A percentile compares a stretch with the other conserved stretches of the same genome.
phyloP scores from a whole-genome alignment of 495 filamentous ascomycete species.

The Lasiosphaeria miniovina region DNA sequence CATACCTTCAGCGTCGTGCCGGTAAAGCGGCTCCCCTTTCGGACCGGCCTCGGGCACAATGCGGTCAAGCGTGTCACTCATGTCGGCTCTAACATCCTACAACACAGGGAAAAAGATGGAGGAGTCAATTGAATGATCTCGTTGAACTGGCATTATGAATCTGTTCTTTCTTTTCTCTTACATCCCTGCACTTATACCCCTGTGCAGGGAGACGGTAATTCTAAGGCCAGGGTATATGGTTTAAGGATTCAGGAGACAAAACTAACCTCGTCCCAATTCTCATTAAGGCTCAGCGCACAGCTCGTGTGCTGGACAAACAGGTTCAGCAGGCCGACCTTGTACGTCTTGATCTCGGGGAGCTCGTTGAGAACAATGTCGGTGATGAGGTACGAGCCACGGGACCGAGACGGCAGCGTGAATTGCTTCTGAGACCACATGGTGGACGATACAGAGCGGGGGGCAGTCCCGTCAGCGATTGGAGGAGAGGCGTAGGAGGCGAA shows the following conservation, averaged over 20 bases:
- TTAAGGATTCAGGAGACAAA: conserved; percentile 37
- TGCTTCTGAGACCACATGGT: conserved; percentile 78
- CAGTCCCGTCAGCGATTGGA: too few species aligned
- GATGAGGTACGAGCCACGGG: conserved; percentile 86
- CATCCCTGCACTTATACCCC: background rate
- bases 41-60: conserved; percentile 73
- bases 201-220: too few species aligned
- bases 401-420: conserved; percentile 67
- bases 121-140: conserved; percentile 6
- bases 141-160: too few species aligned
- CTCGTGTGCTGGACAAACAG: conserved; percentile 90
- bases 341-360: conserved; percentile 71
- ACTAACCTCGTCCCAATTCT: conserved; percentile 81
- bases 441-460: conserved; percentile 5
- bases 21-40: conserved; percentile 69
- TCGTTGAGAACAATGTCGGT: conserved; percentile 65
- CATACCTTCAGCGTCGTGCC: conserved; percentile 81
- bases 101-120: background rate
- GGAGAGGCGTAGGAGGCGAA: too few species aligned
- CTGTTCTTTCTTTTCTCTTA: background rate
- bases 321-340: conserved; percentile 84
- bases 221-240: too few species aligned
- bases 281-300: conserved; percentile 82
- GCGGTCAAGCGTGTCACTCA: conserved; percentile 89
- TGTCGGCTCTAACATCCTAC: conserved; percentile 62